These are phyloP conservation scores for Penicillium verrucosum DNA, from an alignment of 2,329 filamentous ascomycete species.

Conservation along the genomic window DNA sequence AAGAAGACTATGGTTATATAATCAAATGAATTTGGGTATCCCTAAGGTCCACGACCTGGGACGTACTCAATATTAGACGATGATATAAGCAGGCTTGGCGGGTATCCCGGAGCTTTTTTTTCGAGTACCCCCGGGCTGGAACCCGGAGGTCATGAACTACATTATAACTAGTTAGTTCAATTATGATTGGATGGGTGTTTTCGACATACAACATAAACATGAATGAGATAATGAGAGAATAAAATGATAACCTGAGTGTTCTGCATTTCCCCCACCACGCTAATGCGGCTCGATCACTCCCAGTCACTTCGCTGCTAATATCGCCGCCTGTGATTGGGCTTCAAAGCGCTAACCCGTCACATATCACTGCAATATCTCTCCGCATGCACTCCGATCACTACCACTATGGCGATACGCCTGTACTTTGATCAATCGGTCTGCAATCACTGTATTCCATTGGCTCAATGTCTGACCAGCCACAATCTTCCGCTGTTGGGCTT, in stretches of 20 bases:
- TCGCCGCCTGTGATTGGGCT: slow-evolving; percentile 13
- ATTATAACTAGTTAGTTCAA: not conserved
- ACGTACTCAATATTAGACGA: too few relatives aligned
- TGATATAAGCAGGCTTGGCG: too few relatives aligned
- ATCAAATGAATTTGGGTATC: too few relatives aligned
- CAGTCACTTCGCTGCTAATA: slow-evolving; percentile 15
- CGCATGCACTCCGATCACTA: not conserved
- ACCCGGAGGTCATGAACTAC: not conserved
- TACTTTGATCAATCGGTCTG: not conserved
- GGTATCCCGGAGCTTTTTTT: too few relatives aligned
- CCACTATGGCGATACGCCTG: slow-evolving; percentile 10
- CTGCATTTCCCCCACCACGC: slow-evolving; percentile 14
- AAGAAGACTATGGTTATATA: too few relatives aligned
- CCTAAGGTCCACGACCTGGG: too few relatives aligned
- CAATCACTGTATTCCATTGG: slow-evolving; percentile 10
- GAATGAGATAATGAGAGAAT: not conserved
- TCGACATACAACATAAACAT: not conserved
- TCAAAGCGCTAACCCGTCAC: slow-evolving; percentile 22
- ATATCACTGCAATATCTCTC: slow-evolving; percentile 9
- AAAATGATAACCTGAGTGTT: not conserved
- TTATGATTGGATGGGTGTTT: not conserved
- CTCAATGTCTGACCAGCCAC: not conserved
- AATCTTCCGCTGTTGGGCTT: slow-evolving; percentile 3
- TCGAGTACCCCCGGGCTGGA: too few relatives aligned
- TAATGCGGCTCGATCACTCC: slow-evolving; percentile 25